These are phyloP conservation scores for Buxus sempervirens DNA, from an alignment of 164 flowering plant species.

Conservation along the genomic window DNA sequence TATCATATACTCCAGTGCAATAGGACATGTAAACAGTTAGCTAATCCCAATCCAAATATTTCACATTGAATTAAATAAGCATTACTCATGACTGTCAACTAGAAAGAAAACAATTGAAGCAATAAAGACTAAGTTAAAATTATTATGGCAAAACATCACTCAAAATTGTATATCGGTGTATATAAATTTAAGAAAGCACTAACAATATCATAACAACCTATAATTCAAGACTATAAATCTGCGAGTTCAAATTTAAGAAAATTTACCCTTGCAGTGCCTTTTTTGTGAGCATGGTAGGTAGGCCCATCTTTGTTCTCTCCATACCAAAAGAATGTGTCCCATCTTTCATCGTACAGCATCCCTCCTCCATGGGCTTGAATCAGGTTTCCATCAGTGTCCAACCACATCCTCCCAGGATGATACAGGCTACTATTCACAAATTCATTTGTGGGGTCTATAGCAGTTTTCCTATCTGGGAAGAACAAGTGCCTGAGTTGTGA, in stretches of 20 bases:
- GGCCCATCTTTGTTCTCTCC: conserved; percentile 98
- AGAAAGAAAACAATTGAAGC: too few species aligned
- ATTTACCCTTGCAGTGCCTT: conserved; percentile 91
- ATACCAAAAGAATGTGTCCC: conserved; percentile 84
- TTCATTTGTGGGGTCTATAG: conserved; percentile 63
- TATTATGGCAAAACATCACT: too few species aligned
- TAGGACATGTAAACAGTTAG: neutral
- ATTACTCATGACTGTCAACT: neutral
- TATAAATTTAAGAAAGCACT: too few species aligned
- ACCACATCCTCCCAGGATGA: conserved; percentile 84
- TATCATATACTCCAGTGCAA: neutral
- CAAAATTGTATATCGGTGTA: too few species aligned
- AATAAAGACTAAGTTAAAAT: too few species aligned
- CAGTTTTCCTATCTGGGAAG: conserved; percentile 65
- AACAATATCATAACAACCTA: neutral
- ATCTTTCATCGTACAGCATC: conserved; percentile 57
- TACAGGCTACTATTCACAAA: conserved; percentile 51
- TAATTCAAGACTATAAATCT: neutral
- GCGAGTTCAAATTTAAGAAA: conserved; percentile 4
- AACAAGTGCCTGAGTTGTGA: conserved; percentile 72
- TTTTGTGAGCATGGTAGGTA: conserved; percentile 85
- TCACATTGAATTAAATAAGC: neutral
- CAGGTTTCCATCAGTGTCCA: conserved; percentile 90
- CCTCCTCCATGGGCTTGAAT: conserved; percentile 99
- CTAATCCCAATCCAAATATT: neutral